Base-by-base conservation (phyloP, 495 filamentous ascomycete species). In the Neurospora sp. region DNA sequence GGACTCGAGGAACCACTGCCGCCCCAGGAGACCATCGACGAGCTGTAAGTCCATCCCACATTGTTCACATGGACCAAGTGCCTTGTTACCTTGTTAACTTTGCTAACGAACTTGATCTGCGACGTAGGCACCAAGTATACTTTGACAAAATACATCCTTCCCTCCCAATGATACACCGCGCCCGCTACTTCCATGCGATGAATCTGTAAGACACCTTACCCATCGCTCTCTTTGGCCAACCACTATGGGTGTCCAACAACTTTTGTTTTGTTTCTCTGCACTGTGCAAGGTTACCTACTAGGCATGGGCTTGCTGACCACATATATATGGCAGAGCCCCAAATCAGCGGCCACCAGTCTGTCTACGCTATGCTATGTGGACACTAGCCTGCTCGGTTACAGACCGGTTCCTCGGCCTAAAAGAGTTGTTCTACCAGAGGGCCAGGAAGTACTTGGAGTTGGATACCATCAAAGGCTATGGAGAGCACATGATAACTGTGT, bases 391-490 rank as follows among this genome's bases (percentile, higher is more conserved):
- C 42, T 90, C 92, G 1, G 87, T 95, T 42, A 90, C 88, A 12
- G 93, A 97, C 18, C 96, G 93, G 77, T 97, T 93, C 79, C 84
- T 86, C 14, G 86, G 87, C 42, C 82, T 97, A 23, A 92, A 93
- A 77, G 90, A 92, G 37, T 88, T 95, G 72, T 97, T 98, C 80
- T 99, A 99, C 80, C 88, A 90, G 69, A 88, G 93, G 54, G 89
- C 95, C 41, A 89, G 95, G 72, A 97, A 97, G 78, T 98, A 98
- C 79, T 86, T 93, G 31, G 93, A 98, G 77, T 83, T 89, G 60
- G 93, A 97, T 74, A 95, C 97, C 82, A 90, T 98, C 86, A 97
- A 93, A 80, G 95, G 96, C 27, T 92, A 95, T 77, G 96, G 96
- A 44, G 96, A 98, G 80, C 86, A 88, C 69, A 91, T 94, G 75